phyloP scores from a whole-genome alignment of 1,284 basidiomycete genomes.

The Rhodotorula sp. region DNA sequence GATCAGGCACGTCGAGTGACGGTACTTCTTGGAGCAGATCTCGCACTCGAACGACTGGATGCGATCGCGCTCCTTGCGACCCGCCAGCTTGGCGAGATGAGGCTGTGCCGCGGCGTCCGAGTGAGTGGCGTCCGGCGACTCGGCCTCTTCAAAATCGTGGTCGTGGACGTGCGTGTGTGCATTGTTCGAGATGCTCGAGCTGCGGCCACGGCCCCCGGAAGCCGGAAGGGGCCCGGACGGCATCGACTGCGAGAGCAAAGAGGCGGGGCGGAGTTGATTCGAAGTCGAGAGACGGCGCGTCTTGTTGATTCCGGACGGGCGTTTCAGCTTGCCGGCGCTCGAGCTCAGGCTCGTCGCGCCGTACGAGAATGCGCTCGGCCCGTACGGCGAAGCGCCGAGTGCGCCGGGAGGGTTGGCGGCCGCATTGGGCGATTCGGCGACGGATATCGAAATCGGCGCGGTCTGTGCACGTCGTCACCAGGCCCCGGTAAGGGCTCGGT shows the following conservation, averaged over 20 bases:
- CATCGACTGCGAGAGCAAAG: conserved; percentile 5
- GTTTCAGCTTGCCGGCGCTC: conserved; percentile 30
- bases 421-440: neutral
- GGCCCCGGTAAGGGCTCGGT: no score
- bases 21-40: conserved; percentile 37
- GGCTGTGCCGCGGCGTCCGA: neutral
- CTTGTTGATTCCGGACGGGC: conserved; percentile 19
- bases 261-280: neutral
- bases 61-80: neutral
- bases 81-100: conserved; percentile 4
- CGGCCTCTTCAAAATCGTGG: neutral
- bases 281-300: conserved; percentile 11
- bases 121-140: neutral
- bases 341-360: conserved; percentile 5
- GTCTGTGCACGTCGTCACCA: neutral
- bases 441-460: neutral
- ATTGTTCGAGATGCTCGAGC: conserved; percentile 8
- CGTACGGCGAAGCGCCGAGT: neutral
- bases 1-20: conserved; percentile 34
- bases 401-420: neutral
- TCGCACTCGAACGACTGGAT: conserved; percentile 30
- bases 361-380: neutral
- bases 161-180: neutral
- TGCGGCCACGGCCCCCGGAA: neutral
- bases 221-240: neutral